Evolutionary conservation across 2,329 filamentous ascomycete species (phyloP), one percentile per base, ranked within the genome.

Genomic region (Aureobasidium sp.): DNA sequence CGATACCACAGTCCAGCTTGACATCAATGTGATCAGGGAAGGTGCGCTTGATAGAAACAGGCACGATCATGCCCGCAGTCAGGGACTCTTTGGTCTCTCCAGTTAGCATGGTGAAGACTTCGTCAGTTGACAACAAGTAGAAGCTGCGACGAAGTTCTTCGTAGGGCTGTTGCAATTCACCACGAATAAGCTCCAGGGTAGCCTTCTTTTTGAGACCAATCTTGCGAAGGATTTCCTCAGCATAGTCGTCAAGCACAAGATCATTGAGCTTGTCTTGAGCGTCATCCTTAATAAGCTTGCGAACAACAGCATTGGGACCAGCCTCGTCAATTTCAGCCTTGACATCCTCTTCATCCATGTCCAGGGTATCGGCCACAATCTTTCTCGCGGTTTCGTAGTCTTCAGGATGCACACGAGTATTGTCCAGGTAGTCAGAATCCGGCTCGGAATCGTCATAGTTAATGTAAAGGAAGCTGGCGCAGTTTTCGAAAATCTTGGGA

Each of bases 361-460:
- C 93, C 51, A 99, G 80, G 16, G 94, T 94, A 79, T 99, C 94
- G 3, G 94, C 94, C 25, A 94, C 94, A 88, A 99, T 97, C 77
- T 99, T 99, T 68, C 93, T 90, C 53, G 91, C 94, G 64, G 99
- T 87, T 68, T 99, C 94, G 74, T 99, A 99, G 72, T 99, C 94
- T 78, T 99, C 94, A 1, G 94, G 94, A 70, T 99, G 94, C 21
- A 99, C 91, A 78, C 94, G 89, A 50, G 94, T 99, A 72, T 94
- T 96, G 75, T 99, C 94, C 30, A 99, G 81, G 62, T 95, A 96
- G 72, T 99, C 94, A 0, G 92, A 90, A 14, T 89, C 83, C 1
- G 87, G 82, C 68, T 90, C 91, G 66, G 87, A 85, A n/a, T 85
- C 82, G 66, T 97, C 92, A 70, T 91, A 97, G 59, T 89, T 86